Percentiles rank a stretch among this genome's conserved stretches.
phyloP scores from a whole-genome alignment of 2,329 filamentous ascomycete species.

The Cordyceps farinosa region DNA sequence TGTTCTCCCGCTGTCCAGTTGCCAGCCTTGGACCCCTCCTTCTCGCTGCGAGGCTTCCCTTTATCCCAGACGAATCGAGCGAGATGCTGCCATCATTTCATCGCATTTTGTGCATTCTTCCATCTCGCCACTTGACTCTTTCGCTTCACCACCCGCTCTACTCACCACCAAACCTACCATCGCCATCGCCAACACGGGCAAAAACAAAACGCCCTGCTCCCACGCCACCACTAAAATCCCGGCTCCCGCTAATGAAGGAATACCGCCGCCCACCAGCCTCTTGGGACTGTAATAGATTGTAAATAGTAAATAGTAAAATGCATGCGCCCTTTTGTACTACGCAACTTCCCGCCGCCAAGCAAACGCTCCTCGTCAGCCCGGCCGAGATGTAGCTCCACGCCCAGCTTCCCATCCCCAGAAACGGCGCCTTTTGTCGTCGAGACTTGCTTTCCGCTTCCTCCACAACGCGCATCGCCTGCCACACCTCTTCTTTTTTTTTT shows the following conservation, averaged over 20 bases:
- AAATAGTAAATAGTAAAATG: neutral
- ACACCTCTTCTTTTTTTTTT: neutral
- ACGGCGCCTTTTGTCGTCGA: neutral
- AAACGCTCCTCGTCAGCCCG: too few species aligned
- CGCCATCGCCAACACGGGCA: neutral
- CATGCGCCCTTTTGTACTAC: neutral
- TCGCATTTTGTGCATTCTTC: neutral
- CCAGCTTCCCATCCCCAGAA: slow-evolving; percentile 6
- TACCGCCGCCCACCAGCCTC: neutral
- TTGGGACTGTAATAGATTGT: neutral
- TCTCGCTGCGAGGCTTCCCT: too few species aligned
- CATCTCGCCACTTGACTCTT: neutral
- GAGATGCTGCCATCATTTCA: neutral
- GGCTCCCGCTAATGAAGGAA: neutral
- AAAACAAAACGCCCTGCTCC: neutral
- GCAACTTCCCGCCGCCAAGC: too few species aligned
- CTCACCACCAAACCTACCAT: neutral
- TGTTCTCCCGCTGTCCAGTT: too few species aligned
- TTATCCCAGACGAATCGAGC: neutral
- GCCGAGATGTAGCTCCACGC: neutral
- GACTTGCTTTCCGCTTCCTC: neutral
- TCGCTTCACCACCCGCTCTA: neutral
- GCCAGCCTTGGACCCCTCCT: too few species aligned
- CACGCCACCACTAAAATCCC: neutral
- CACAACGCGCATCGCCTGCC: neutral